A percentile compares a stretch with the other conserved stretches of the same genome.
These are phyloP conservation scores for Scheffersomyces segobiensis DNA, from an alignment of 1,139 yeast species.

Conservation along the genomic window DNA sequence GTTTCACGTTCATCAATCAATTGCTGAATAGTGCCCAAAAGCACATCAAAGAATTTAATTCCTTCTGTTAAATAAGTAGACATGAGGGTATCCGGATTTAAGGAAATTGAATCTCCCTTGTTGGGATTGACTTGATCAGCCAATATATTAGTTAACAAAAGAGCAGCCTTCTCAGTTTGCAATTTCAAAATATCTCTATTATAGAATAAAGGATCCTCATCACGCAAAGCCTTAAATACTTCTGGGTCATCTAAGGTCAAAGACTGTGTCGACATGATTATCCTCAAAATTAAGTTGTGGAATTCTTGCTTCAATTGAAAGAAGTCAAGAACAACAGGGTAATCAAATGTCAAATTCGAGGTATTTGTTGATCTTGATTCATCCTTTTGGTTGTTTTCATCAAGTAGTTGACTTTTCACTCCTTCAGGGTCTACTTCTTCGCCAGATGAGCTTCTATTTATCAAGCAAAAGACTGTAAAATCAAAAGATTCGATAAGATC, in stretches of 20 bases:
- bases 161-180: conserved; percentile 54
- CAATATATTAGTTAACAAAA: conserved; percentile 45
- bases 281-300: conserved; percentile 61
- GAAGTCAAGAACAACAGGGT: conserved; percentile 71
- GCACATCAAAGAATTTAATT: conserved; percentile 42
- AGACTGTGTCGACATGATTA: conserved; percentile 69
- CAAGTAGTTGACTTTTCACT: conserved; percentile 8
- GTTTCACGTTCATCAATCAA: conserved; percentile 71
- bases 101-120: conserved; percentile 46
- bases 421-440: conserved; percentile 19
- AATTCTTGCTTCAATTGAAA: conserved; percentile 72
- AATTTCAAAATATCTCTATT: conserved; percentile 38
- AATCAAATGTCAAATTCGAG: conserved; percentile 45
- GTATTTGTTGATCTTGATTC: conserved; percentile 2
- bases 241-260: conserved; percentile 74
- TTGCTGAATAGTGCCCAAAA: conserved; percentile 51
- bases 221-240: conserved; percentile 62
- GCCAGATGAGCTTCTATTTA: conserved; percentile 27
- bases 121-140: conserved; percentile 42
- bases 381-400: conserved; percentile 4
- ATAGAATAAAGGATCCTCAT: conserved; percentile 51
- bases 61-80: conserved; percentile 48
- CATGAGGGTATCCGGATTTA: conserved; percentile 50
- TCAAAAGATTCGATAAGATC: conserved; percentile 63
- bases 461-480: conserved; percentile 54